Evolutionary conservation across 192 early-diverging fungal genomes (phyloP).

Genomic region (Coemansia guatemalensis): DNA sequence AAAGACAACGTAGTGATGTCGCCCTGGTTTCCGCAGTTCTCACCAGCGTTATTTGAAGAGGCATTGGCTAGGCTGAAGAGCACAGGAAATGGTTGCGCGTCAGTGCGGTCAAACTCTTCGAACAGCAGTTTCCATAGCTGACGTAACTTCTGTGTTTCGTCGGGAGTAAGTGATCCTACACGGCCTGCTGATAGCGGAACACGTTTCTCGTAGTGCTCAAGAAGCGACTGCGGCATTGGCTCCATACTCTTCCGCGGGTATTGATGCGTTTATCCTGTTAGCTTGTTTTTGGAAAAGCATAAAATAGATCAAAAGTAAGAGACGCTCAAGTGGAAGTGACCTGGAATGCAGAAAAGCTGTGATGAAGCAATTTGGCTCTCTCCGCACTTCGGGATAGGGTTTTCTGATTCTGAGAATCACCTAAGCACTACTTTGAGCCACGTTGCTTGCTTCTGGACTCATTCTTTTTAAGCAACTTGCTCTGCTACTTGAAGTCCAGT

Average conservation of each 20-base stretch:
- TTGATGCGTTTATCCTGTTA: no score
- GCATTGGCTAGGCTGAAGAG: constrained; percentile 11
- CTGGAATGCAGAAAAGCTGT: no score
- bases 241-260: not conserved
- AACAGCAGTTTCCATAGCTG: constrained; percentile 56
- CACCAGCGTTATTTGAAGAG: not conserved
- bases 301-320: no score
- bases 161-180: constrained; percentile 37
- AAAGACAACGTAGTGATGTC: constrained; percentile 30
- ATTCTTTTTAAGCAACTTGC: no score
- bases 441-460: no score
- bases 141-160: constrained; percentile 43
- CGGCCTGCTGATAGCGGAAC: constrained; percentile 29
- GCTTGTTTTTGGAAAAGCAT: not conserved
- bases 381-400: not conserved
- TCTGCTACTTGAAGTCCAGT: no score
- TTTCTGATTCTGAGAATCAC: no score
- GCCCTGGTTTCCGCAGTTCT: not conserved
- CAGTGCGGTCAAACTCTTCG: constrained; percentile 16
- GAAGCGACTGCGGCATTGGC: constrained; percentile 9
- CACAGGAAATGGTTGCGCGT: constrained; percentile 15
- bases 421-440: no score
- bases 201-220: constrained; percentile 34
- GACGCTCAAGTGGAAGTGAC: no score
- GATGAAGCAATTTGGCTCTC: no score